Evolutionary conservation across 2,329 filamentous ascomycete species (phyloP).

Genomic region (Fonsecaea pugnacius): DNA sequence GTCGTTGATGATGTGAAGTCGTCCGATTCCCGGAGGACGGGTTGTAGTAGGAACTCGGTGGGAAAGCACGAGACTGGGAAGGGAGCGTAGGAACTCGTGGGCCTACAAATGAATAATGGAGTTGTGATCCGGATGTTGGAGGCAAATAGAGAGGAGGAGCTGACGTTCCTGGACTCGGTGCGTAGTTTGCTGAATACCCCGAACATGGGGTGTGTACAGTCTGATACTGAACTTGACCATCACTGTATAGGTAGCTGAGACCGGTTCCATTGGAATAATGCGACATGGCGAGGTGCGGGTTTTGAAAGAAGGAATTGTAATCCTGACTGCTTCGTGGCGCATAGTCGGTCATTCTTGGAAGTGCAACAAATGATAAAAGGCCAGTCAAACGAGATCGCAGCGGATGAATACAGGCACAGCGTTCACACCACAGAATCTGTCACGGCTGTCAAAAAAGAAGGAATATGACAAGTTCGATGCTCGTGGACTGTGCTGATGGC

Average conservation of each 20-base stretch:
- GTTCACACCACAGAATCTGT: slow-evolving; percentile 23
- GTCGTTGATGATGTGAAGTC: slow-evolving; percentile 43
- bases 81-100: slow-evolving; percentile 39
- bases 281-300: slow-evolving; percentile 36
- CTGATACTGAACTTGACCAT: slow-evolving; percentile 38
- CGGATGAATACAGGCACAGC: slow-evolving; percentile 27
- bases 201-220: slow-evolving; percentile 42
- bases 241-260: slow-evolving; percentile 37
- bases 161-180: slow-evolving; percentile 42
- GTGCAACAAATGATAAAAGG: slow-evolving; percentile 26
- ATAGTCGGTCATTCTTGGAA: slow-evolving; percentile 46
- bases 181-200: slow-evolving; percentile 46
- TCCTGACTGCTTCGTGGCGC: slow-evolving; percentile 46
- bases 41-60: slow-evolving; percentile 39
- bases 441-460: slow-evolving; percentile 30
- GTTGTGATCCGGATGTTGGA: slow-evolving; percentile 39
- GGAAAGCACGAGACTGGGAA: slow-evolving; percentile 41
- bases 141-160: slow-evolving; percentile 43
- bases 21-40: slow-evolving; percentile 42
- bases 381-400: slow-evolving; percentile 27
- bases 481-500: slow-evolving; percentile 9
- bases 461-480: slow-evolving; percentile 28
- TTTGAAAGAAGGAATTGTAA: slow-evolving; percentile 37
- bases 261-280: slow-evolving; percentile 39
- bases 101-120: slow-evolving; percentile 40